Conservation (phyloP, 1,284 basidiomycete species). For the Dichomitus squalens region DNA sequence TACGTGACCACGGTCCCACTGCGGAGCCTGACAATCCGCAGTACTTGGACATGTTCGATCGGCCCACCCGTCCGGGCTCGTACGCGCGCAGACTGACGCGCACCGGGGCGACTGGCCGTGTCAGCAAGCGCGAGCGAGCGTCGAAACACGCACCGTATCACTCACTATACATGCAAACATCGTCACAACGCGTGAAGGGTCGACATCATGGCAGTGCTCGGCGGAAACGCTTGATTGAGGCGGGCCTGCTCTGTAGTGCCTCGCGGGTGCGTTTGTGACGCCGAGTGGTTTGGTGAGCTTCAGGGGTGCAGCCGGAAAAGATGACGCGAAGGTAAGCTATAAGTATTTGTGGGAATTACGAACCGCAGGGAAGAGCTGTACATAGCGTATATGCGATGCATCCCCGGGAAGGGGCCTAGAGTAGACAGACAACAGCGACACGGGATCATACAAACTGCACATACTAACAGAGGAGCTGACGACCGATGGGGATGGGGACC, state of each 20-base stretch:
- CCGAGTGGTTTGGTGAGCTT: background rate
- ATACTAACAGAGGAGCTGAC: constrained; percentile 17
- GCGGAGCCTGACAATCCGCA: background rate
- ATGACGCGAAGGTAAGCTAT: constrained; percentile 8
- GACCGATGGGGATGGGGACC: constrained; percentile 4
- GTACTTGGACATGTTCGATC: background rate
- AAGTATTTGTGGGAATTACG: constrained; percentile 34
- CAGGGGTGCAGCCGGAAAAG: constrained; percentile 1
- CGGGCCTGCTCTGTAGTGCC: background rate
- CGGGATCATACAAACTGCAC: constrained; percentile 30
- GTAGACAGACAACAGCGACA: constrained; percentile 20
- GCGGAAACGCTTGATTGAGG: background rate
- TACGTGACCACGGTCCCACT: no score
- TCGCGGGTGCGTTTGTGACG: no score
- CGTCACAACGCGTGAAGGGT: no score
- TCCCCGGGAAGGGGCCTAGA: constrained; percentile 16
- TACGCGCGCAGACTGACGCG: background rate
- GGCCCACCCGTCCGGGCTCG: background rate
- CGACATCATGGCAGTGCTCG: no score
- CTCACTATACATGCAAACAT: no score
- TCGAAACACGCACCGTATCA: background rate
- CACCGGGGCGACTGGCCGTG: background rate
- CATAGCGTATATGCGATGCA: constrained; percentile 19
- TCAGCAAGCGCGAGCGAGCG: background rate
- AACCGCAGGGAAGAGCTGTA: constrained; percentile 36